Evolutionary conservation across 495 filamentous ascomycete species (phyloP).

Genomic region (Penicillium pulvis): DNA sequence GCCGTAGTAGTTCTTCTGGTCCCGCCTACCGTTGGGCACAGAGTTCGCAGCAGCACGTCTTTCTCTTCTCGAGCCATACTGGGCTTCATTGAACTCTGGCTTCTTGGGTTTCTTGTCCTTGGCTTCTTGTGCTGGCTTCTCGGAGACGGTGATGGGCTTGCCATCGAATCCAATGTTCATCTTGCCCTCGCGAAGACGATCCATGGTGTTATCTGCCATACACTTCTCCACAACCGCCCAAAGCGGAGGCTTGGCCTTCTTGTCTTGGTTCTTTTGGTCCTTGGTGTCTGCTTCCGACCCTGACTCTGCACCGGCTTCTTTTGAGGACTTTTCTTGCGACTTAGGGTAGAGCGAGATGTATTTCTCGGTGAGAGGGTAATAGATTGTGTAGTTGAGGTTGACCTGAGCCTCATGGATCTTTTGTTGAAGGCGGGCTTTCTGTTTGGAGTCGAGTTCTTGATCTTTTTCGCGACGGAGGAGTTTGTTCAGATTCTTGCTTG

Average conservation of each 20-base stretch:
- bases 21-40: slow-evolving; percentile 14
- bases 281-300: slow-evolving; percentile 22
- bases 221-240: slow-evolving; percentile 70
- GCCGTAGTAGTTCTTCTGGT: slow-evolving; percentile 14
- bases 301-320: slow-evolving; percentile 21
- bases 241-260: slow-evolving; percentile 54
- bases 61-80: slow-evolving; percentile 10
- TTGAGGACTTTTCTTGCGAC: slow-evolving; percentile 28
- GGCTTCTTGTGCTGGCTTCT: slow-evolving; percentile 11
- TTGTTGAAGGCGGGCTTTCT: slow-evolving; percentile 51
- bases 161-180: slow-evolving; percentile 33
- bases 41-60: slow-evolving; percentile 10
- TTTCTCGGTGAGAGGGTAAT: slow-evolving; percentile 75
- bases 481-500: slow-evolving; percentile 66
- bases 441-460: slow-evolving; percentile 40
- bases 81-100: not conserved
- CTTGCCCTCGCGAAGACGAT: slow-evolving; percentile 57
- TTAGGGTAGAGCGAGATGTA: slow-evolving; percentile 78
- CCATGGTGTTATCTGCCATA: slow-evolving; percentile 64
- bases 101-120: slow-evolving; percentile 3
- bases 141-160: slow-evolving; percentile 12
- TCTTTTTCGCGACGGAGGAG: slow-evolving; percentile 54
- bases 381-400: slow-evolving; percentile 83
- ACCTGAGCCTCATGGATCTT: slow-evolving; percentile 72
- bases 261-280: slow-evolving; percentile 20